Conservation (phyloP, 2,329 filamentous ascomycete genomes). For the Trichoderma gracile region DNA sequence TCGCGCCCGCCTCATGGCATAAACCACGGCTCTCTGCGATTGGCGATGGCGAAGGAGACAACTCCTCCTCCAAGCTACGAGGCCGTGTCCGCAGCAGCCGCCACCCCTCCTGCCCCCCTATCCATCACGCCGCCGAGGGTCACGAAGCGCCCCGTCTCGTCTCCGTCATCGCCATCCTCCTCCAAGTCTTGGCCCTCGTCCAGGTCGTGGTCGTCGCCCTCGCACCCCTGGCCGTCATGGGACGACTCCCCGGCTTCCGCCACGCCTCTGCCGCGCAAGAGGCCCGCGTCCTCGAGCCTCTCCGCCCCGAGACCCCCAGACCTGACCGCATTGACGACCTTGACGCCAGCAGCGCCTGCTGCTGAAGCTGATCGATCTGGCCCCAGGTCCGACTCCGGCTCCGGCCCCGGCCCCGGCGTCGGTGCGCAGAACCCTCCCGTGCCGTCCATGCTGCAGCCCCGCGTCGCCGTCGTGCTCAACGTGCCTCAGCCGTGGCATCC, state of each 20-base stretch:
- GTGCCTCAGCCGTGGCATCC: conserved; percentile 72
- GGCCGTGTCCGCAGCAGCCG: conserved; percentile 28
- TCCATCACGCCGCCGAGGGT: conserved; percentile 23
- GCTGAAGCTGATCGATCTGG: not conserved
- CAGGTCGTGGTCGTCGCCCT: not conserved
- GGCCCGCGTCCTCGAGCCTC: conserved; percentile 5
- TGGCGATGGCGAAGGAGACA: conserved; percentile 26
- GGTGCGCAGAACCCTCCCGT: conserved; percentile 19
- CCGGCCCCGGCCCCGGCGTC: not conserved
- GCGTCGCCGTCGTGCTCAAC: conserved; percentile 75
- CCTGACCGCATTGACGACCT: not conserved
- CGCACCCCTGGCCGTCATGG: not conserved
- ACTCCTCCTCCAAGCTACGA: conserved; percentile 29
- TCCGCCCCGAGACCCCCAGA: not conserved
- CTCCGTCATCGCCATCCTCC: conserved; percentile 1
- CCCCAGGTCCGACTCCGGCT: not conserved
- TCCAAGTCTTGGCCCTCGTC: not conserved
- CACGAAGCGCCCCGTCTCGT: not conserved
- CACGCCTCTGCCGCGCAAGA: not conserved
- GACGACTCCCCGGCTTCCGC: not conserved
- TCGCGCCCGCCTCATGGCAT: conserved; percentile 29
- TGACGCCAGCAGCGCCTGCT: not conserved
- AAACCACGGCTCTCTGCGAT: conserved; percentile 12
- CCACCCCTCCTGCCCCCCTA: conserved; percentile 1
- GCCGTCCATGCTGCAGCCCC: conserved; percentile 65